phyloP scores from a whole-genome alignment of 768 basidiomycete species.

The Naganishia vaughanmartiniae region DNA sequence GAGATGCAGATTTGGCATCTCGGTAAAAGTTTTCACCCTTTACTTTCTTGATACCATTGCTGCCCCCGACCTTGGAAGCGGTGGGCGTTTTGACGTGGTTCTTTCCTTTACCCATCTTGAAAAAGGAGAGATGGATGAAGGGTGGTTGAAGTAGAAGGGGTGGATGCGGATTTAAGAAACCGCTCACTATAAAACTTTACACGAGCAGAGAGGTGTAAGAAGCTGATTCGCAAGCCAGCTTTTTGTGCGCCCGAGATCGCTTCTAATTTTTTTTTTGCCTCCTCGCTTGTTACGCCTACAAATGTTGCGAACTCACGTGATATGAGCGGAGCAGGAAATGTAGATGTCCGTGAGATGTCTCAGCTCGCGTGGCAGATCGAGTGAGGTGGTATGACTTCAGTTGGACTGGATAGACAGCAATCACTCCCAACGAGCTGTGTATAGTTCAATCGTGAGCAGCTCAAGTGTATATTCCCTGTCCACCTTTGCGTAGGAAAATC shows the following conservation, averaged over 20 bases:
- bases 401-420: no score
- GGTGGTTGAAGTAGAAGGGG: not conserved
- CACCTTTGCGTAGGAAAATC: not conserved
- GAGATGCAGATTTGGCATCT: constrained; percentile 79
- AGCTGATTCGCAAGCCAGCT: not conserved
- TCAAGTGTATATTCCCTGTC: not conserved
- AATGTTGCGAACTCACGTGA: not conserved
- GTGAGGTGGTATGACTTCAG: not conserved
- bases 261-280: not conserved
- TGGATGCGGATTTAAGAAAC: constrained; percentile 6
- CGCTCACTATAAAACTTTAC: not conserved
- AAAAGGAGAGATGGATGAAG: no score
- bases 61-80: constrained; percentile 46
- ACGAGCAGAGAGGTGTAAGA: not conserved
- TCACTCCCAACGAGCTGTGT: no score
- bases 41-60: constrained; percentile 49
- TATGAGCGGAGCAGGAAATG: not conserved
- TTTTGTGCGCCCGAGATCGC: not conserved
- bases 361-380: constrained; percentile 2
- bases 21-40: constrained; percentile 90
- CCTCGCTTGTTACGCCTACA: not conserved
- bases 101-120: constrained; percentile 52
- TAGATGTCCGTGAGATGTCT: not conserved
- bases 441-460: no score
- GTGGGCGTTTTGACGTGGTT: constrained; percentile 48